Base-by-base conservation (phyloP, 2,329 filamentous ascomycete species). In the Waltergamsia citrina region DNA sequence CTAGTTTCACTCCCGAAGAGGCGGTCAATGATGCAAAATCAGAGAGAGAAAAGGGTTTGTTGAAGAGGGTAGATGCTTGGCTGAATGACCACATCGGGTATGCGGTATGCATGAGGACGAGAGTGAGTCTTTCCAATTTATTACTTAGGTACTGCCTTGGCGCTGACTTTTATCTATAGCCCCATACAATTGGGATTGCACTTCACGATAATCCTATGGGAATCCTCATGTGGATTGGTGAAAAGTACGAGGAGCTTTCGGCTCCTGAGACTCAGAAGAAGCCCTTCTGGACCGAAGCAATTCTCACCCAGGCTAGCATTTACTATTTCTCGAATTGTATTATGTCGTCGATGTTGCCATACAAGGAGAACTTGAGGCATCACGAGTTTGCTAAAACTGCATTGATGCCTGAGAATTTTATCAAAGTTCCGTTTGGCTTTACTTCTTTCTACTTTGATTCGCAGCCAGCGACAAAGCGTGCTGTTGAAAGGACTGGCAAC, bases 181-280 rank as follows among this genome's bases (percentile, higher is more conserved):
- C 59, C 20, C 56, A 63, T 24, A 63, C 56, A 2, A 52, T 63
- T 14, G 55, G 55, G 3, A 48, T 56, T 30, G 56, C 52, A 17
- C 47, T 60, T 32, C 50, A 57, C 28, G 59, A 62, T 37, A 59
- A 54, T 32, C 60, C 58, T 0, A 44, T 63, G 8, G 60, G 59
- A 3, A 53, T 61, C 28, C 51, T 62, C 47, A 53, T 56, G 38
- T 62, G 57, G 41, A 46, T 63, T 2, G 60, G 60, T 2, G 60
- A 64, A 40, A 63, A 64, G 26, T 43, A 38, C 37, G 36, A 42
- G 23, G 40, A 45, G 32, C 32, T 32, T 6, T 34, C 40, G 11
- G 30, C 38, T 17, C 41, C 41, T 0, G 32, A 36, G 8, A 40
- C 35, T 22, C 38, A 35, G 27, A 21, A 9, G 21, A 37, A 32